phyloP scores from a whole-genome alignment of 352 stramenopile species.

The Phytopythium sindhum region DNA sequence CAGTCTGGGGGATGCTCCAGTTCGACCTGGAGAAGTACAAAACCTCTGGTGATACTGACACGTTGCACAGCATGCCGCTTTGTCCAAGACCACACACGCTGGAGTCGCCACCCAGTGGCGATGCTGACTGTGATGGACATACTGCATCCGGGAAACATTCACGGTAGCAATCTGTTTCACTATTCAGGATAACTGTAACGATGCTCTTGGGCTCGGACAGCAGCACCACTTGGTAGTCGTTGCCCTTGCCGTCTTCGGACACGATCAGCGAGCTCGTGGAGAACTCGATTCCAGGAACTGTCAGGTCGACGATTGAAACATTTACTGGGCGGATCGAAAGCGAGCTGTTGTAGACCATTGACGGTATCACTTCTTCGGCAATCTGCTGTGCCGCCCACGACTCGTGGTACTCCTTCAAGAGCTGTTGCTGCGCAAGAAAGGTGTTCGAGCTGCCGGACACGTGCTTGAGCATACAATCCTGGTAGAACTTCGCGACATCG shows the following conservation, averaged over 20 bases:
- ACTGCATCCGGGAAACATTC: slow-evolving; percentile 23
- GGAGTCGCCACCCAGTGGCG: not conserved
- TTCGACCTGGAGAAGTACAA: slow-evolving; percentile 47
- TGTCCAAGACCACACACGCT: slow-evolving; percentile 6
- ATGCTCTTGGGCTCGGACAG: slow-evolving; percentile 56
- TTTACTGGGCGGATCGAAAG: slow-evolving; percentile 17
- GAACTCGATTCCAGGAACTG: slow-evolving; percentile 61
- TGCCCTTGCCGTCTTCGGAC: slow-evolving; percentile 59
- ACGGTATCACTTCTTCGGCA: slow-evolving; percentile 12
- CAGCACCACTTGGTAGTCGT: slow-evolving; percentile 72
- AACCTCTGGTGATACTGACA: slow-evolving; percentile 46
- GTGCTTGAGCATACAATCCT: slow-evolving; percentile 17
- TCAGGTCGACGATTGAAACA: slow-evolving; percentile 42
- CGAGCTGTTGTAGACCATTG: slow-evolving; percentile 23
- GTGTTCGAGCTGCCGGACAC: not conserved
- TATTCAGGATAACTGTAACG: slow-evolving; percentile 43
- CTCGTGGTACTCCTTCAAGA: slow-evolving; percentile 8
- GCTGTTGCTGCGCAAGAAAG: slow-evolving; percentile 10
- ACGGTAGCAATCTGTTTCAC: slow-evolving; percentile 56
- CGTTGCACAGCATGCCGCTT: slow-evolving; percentile 48
- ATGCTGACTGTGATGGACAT: slow-evolving; percentile 31
- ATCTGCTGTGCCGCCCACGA: slow-evolving; percentile 38
- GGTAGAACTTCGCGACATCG: slow-evolving; percentile 26
- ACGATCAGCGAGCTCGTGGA: slow-evolving; percentile 60
- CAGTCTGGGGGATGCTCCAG: slow-evolving; percentile 62